A percentile compares a stretch with the other conserved stretches of the same genome.
phyloP scores from a whole-genome alignment of 1,139 yeast genomes.

The Sugiyamaella sp. region DNA sequence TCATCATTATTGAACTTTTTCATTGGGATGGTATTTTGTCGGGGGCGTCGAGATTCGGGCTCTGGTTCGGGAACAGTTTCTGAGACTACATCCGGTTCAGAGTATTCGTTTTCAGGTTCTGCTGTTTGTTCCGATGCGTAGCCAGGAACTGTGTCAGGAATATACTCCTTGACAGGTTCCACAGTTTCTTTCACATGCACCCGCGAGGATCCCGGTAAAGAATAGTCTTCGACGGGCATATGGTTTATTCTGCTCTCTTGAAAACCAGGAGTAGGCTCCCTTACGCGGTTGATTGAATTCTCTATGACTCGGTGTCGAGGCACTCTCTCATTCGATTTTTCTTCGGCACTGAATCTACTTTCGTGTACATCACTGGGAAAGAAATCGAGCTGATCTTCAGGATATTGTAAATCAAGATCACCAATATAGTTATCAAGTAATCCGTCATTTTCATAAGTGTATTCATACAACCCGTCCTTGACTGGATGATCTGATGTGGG shows the following conservation, averaged over 20 bases:
- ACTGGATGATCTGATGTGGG: not conserved
- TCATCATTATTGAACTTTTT: not conserved
- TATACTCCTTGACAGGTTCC: not conserved
- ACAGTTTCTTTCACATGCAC: not conserved
- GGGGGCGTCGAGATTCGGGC: not conserved
- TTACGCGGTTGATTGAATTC: not conserved
- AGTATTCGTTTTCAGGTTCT: not conserved
- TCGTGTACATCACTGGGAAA: not conserved
- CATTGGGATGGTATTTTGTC: not conserved
- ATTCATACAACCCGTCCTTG: not conserved
- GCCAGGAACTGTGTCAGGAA: not conserved
- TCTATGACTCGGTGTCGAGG: not conserved
- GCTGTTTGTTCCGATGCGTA: not conserved
- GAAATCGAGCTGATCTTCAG: not conserved
- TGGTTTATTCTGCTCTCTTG: not conserved
- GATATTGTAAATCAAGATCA: not conserved
- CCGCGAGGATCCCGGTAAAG: not conserved
- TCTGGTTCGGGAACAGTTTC: not conserved
- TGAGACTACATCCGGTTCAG: not conserved
- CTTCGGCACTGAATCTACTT: not conserved
- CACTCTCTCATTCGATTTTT: not conserved
- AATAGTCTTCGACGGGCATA: not conserved
- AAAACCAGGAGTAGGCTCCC: not conserved
- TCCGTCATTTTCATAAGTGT: not conserved
- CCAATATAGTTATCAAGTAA: not conserved